These are phyloP conservation scores for Solanum chmielewskii DNA, from an alignment of 257 asterid genomes.

Conservation along the genomic window DNA sequence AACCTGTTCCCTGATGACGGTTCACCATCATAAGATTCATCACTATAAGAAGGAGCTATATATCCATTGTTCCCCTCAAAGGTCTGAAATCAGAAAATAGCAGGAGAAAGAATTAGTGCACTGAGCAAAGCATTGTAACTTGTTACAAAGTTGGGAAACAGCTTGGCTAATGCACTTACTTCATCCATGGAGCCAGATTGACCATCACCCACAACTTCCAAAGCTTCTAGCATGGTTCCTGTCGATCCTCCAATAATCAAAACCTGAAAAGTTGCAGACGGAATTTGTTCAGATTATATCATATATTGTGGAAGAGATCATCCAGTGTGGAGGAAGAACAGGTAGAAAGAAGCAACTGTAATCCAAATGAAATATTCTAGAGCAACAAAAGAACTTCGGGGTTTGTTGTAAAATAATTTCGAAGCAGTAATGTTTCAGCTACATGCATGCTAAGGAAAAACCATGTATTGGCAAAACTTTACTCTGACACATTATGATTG, in stretches of 20 bases:
- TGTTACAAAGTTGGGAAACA: neutral
- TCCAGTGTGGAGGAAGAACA: neutral
- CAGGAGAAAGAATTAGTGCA: neutral
- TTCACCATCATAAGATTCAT: conserved; percentile 57
- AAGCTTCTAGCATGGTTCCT: conserved; percentile 96
- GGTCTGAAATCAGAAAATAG: conserved; percentile 34
- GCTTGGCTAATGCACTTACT: conserved; percentile 34
- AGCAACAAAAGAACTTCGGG: neutral
- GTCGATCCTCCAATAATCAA: conserved; percentile 98
- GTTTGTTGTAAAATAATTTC: neutral
- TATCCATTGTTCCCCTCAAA: conserved; percentile 63
- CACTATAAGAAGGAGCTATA: conserved; percentile 57
- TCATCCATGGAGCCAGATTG: conserved; percentile 58
- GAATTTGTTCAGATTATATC: neutral
- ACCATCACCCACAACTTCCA: conserved; percentile 85
- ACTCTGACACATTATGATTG: neutral
- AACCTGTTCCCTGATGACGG: conserved; percentile 82
- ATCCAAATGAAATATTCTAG: neutral
- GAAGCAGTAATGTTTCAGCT: neutral
- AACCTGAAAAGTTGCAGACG: conserved; percentile 37
- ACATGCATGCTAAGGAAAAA: neutral
- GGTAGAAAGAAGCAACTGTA: neutral
- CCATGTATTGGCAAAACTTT: neutral
- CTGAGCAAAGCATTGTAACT: neutral
- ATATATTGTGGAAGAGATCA: neutral